A percentile compares a stretch with the other conserved stretches of the same genome.
Conservation (phyloP, 139 green algal species). For the Microglena sp. region DNA sequence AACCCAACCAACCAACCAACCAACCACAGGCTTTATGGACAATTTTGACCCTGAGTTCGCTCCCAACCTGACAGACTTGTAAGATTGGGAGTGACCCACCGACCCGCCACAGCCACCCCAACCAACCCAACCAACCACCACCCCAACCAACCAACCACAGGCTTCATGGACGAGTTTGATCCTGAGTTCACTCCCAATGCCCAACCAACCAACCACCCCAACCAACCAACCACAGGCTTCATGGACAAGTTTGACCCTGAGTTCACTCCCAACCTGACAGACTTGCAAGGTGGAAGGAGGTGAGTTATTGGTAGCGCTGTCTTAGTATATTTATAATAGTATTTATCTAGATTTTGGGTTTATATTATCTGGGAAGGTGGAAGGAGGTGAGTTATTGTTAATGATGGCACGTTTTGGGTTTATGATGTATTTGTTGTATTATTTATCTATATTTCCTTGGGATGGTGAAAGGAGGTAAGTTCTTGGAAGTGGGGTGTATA, state of each 20-base stretch:
- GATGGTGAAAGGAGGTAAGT: no score
- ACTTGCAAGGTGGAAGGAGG: constrained; percentile 41
- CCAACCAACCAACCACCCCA: no score
- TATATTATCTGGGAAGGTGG: no score
- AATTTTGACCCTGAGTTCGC: constrained; percentile 85
- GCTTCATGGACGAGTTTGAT: constrained; percentile 86
- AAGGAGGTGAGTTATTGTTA: constrained; percentile 15
- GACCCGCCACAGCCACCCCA: no score
- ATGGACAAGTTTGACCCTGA: constrained; percentile 84
- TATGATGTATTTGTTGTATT: neutral
- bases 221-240: constrained; percentile 47
- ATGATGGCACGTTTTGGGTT: neutral
- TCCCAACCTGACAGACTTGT: constrained; percentile 83
- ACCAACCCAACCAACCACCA: no score
- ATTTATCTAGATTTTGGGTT: no score
- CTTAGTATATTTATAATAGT: no score
- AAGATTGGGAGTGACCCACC: constrained; percentile 16
- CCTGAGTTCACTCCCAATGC: constrained; percentile 90
- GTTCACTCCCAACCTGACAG: constrained; percentile 92
- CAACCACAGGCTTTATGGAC: constrained; percentile 62
- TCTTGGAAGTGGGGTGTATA: no score
- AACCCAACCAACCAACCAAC: no score
- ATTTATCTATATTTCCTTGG: no score
- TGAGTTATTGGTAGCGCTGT: no score
- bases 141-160: no score